Percentiles rank a stretch among this genome's conserved stretches.
Conservation (phyloP, 192 early-diverging fungal genomes). For the Haplosporangium gracile region DNA sequence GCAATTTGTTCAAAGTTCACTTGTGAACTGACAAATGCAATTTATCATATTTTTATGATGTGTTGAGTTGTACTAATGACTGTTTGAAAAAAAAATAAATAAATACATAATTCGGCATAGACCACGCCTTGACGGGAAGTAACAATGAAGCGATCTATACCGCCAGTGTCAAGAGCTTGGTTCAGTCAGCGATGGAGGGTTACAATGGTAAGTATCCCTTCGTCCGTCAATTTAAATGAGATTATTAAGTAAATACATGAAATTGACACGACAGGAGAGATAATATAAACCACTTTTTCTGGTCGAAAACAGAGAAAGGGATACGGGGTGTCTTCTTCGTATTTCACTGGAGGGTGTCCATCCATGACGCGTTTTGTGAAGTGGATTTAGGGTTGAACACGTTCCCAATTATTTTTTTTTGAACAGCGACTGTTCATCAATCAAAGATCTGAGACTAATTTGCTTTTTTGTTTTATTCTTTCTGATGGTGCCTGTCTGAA, state of each 20-base stretch:
- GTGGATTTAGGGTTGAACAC: not conserved
- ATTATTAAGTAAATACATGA: too few relatives aligned
- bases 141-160: conserved; percentile 59
- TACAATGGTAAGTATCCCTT: conserved; percentile 92
- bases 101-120: conserved; percentile 10
- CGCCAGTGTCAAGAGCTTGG: conserved; percentile 44
- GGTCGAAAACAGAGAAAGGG: too few relatives aligned
- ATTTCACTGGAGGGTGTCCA: not conserved
- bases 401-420: not conserved
- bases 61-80: not conserved
- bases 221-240: too few relatives aligned
- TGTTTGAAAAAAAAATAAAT: not conserved
- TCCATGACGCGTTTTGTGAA: conserved; percentile 4
- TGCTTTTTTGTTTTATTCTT: not conserved
- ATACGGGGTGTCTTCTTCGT: too few relatives aligned
- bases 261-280: too few relatives aligned
- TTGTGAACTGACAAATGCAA: not conserved
- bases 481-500: not conserved
- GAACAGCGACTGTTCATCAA: not conserved
- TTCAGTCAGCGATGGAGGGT: conserved; percentile 81
- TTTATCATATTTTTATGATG: not conserved
- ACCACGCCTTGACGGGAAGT: conserved; percentile 55
- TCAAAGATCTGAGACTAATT: not conserved
- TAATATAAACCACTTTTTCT: too few relatives aligned
- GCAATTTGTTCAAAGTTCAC: not conserved